A percentile compares a stretch with the other conserved stretches of the same genome.
Conservation (phyloP, 1,139 yeast genomes). For the Cylindricascospora bacillispora region DNA sequence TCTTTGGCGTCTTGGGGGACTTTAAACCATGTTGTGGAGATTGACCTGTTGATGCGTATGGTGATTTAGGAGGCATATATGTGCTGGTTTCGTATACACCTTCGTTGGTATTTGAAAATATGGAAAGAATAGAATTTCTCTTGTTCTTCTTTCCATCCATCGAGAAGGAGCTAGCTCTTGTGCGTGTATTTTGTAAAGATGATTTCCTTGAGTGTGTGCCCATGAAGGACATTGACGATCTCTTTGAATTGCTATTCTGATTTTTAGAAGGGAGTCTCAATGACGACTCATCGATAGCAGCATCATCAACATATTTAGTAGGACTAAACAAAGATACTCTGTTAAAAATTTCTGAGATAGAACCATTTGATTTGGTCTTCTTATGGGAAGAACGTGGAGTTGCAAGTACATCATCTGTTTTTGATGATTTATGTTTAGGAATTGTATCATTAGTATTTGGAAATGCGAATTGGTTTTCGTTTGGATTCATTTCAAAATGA, state of each 20-base stretch:
- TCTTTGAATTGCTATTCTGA: too few relatives aligned
- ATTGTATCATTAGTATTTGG: not conserved
- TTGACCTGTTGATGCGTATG: too few relatives aligned
- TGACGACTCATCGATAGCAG: too few relatives aligned
- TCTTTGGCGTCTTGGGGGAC: too few relatives aligned
- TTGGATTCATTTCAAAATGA: not conserved
- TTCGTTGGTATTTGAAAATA: too few relatives aligned
- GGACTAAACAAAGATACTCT: constrained; percentile 22
- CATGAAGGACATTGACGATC: too few relatives aligned
- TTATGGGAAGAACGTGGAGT: constrained; percentile 12
- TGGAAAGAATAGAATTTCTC: constrained; percentile 22
- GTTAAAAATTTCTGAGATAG: constrained; percentile 23
- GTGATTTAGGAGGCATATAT: too few relatives aligned
- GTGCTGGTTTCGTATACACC: too few relatives aligned
- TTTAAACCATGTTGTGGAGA: too few relatives aligned
- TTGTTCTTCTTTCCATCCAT: constrained; percentile 14
- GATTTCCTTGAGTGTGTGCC: constrained; percentile 6
- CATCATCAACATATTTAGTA: constrained; percentile 3
- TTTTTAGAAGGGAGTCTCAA: constrained; percentile 3
- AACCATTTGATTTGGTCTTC: constrained; percentile 21
- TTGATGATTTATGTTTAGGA: not conserved
- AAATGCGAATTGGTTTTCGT: not conserved
- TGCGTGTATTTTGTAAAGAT: constrained; percentile 4
- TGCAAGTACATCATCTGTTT: constrained; percentile 5
- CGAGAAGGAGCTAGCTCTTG: constrained; percentile 2